Base-by-base conservation (phyloP, 1,284 basidiomycete genomes). In the Apiotrichum gracile region DNA sequence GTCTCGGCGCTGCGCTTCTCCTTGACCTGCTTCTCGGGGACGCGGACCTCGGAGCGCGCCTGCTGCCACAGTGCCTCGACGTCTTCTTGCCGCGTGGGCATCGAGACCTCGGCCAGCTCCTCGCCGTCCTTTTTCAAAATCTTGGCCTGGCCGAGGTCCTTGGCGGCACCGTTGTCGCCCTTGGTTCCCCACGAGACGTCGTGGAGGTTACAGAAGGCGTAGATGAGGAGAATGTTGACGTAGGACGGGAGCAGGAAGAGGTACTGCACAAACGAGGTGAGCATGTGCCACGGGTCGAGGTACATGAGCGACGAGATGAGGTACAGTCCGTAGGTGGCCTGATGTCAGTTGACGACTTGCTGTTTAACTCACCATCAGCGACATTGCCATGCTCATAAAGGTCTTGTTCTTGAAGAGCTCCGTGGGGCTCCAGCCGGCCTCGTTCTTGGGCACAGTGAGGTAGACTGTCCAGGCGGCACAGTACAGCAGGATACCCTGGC, bases 281-380 rank as follows among this genome's bases (percentile, higher is more conserved):
- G 81, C 87, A 93, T 90, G 79, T 93, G 91, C 88, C 88, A 93
- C 0, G 90, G 90, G 67, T 93, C 91, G 42, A 88, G 77, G 75
- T 91, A 87, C 76, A 93, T 83, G 70, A 92, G 79, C 4, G 88
- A 91, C 51, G 85, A 82, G 70, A 93, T 72, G 70, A 94, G 81
- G 79, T 93, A 93, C 47, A 93, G 82, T 34, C 90, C 88, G 70
- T 92, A 93, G 2, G 91, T 94, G 33, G 89, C 88, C 51, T 84
- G 39, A 16, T 25, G 41, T 51, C 21, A 44, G 43, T 4, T 19
- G 4, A 13, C 10, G 13, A 25, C 34, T 35, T 22, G 16, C n/a
- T 25, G 5, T 17, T 4, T 10, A 25, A 57, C 68, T 35, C 45
- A 70, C 69, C 58, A 69, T 49, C 13, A 68, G 50, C 14, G 65